phyloP scores from a whole-genome alignment of 1,284 basidiomycete species.

The Marasmius oreades region DNA sequence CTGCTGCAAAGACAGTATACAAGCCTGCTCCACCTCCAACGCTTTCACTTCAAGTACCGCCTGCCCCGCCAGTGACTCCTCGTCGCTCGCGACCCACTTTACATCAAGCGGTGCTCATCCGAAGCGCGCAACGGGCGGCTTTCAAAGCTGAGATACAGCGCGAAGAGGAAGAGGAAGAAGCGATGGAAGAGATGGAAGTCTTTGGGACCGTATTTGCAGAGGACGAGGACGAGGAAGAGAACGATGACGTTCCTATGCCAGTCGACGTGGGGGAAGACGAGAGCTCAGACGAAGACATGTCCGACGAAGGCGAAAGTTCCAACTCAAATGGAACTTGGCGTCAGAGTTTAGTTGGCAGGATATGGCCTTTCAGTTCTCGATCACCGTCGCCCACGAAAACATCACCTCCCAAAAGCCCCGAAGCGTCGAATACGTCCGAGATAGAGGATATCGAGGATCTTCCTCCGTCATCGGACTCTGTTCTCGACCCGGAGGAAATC shows the following conservation, averaged over 20 bases:
- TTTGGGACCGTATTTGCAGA: conserved; percentile 27
- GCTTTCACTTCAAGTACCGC: conserved; percentile 15
- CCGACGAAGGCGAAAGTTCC: conserved; percentile 19
- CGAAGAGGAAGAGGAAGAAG: conserved; percentile 39
- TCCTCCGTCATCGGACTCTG: neutral
- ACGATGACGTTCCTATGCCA: conserved; percentile 14
- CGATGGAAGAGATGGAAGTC: conserved; percentile 37
- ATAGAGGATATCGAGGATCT: conserved; percentile 1
- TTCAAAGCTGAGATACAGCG: conserved; percentile 27
- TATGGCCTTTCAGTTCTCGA: conserved; percentile 33
- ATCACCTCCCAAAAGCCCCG: neutral
- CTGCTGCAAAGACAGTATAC: conserved; percentile 4
- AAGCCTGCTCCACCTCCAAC: conserved; percentile 11
- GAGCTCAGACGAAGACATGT: conserved; percentile 12
- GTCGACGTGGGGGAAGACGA: conserved; percentile 15
- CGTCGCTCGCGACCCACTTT: conserved; percentile 41
- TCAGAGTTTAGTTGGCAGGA: conserved; percentile 30
- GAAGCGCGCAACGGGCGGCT: conserved; percentile 60
- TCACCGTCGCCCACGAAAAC: conserved; percentile 20
- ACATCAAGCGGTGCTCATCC: conserved; percentile 66
- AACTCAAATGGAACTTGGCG: conserved; percentile 26
- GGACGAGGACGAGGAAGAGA: conserved; percentile 26
- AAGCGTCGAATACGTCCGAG: neutral
- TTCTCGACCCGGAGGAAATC: neutral
- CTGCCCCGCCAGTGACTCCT: conserved; percentile 15